phyloP scores from a whole-genome alignment of 1,284 basidiomycete genomes.

The Hemileia vastatrix region DNA sequence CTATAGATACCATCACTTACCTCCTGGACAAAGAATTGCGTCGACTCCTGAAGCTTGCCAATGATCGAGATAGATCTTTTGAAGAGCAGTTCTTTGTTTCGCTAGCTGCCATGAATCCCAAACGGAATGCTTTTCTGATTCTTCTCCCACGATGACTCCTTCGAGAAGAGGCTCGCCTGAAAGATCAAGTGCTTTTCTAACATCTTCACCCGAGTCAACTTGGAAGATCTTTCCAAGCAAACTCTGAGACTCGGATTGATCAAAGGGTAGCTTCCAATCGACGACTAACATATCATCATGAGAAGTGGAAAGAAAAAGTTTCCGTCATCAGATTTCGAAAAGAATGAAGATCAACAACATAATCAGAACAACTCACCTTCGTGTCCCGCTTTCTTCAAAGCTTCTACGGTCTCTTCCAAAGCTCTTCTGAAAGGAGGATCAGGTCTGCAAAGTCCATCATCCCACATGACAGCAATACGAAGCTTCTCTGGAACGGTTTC shows the following conservation, averaged over 20 bases:
- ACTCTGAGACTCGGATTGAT: not conserved
- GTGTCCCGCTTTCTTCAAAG: slow-evolving; percentile 32
- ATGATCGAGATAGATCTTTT: slow-evolving; percentile 30
- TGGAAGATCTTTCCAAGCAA: not conserved
- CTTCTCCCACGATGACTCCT: slow-evolving; percentile 28
- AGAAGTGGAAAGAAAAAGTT: not conserved
- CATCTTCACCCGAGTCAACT: slow-evolving; percentile 3
- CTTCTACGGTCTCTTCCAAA: slow-evolving; percentile 34
- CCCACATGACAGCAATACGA: slow-evolving; percentile 44
- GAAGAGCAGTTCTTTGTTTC: slow-evolving; percentile 35
- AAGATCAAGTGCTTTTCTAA: not conserved
- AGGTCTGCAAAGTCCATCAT: slow-evolving; percentile 46
- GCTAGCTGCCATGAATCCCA: slow-evolving; percentile 28
- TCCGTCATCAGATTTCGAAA: no score
- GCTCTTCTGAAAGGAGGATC: slow-evolving; percentile 44
- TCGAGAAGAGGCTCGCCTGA: slow-evolving; percentile 35
- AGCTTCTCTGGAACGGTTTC: slow-evolving; percentile 32
- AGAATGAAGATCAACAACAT: not conserved
- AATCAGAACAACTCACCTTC: slow-evolving; percentile 27
- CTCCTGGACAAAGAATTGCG: slow-evolving; percentile 40
- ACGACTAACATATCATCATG: not conserved
- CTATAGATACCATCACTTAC: not conserved
- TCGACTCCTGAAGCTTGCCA: slow-evolving; percentile 36
- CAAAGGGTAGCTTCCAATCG: not conserved
- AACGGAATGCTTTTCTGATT: slow-evolving; percentile 9